Evolutionary conservation across 1,139 yeast genomes (phyloP).

Genomic region (Saccharomyces hybrid): DNA sequence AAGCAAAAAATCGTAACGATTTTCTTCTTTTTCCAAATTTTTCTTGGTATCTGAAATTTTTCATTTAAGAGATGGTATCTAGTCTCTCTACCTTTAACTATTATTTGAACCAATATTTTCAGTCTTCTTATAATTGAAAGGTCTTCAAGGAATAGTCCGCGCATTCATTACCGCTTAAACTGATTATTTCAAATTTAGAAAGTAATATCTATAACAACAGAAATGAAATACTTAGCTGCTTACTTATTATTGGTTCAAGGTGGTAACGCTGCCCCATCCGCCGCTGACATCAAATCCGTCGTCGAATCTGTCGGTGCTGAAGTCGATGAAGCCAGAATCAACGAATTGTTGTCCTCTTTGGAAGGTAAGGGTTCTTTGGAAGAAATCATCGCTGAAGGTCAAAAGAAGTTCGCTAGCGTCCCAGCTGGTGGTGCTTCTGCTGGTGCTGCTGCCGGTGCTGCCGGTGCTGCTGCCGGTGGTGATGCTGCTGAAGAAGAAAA

Average conservation of each 20-base stretch:
- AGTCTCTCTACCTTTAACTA: neutral
- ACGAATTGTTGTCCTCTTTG: slow-evolving; percentile 78
- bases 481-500: slow-evolving; percentile 57
- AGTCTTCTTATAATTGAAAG: slow-evolving; percentile 7
- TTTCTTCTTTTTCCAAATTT: slow-evolving; percentile 1
- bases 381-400: slow-evolving; percentile 94
- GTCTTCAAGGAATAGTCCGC: slow-evolving; percentile 35
- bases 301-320: slow-evolving; percentile 93
- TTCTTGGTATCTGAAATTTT: slow-evolving; percentile 2
- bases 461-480: slow-evolving; percentile 61
- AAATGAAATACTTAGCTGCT: slow-evolving; percentile 89
- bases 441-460: slow-evolving; percentile 62
- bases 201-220: slow-evolving; percentile 31
- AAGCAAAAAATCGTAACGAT: neutral
- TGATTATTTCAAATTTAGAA: slow-evolving; percentile 30
- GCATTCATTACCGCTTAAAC: slow-evolving; percentile 28
- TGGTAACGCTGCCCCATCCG: slow-evolving; percentile 86
- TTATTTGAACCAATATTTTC: neutral
- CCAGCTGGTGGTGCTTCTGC: slow-evolving; percentile 97
- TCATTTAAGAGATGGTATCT: slow-evolving; percentile 2
- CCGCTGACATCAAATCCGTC: slow-evolving; percentile 81
- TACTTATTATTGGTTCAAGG: slow-evolving; percentile 80
- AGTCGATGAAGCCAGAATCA: slow-evolving; percentile 84
- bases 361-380: slow-evolving; percentile 82
- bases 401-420: slow-evolving; percentile 89